A percentile compares a stretch with the other conserved stretches of the same genome.
phyloP scores from a whole-genome alignment of 1,284 basidiomycete genomes.

The Cronartium quercuum region DNA sequence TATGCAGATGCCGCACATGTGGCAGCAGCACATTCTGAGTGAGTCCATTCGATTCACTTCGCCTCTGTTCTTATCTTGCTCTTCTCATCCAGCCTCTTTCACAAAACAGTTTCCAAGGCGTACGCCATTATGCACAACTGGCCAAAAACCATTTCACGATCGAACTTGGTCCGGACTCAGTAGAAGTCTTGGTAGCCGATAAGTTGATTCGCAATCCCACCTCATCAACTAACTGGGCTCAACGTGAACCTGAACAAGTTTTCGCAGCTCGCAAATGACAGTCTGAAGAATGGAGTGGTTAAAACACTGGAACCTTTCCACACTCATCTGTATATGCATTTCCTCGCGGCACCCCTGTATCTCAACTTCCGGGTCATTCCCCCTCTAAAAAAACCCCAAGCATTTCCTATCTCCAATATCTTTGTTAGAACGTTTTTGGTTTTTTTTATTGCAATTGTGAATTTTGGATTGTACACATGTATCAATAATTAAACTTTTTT shows the following conservation, averaged over 20 bases:
- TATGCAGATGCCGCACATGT: slow-evolving; percentile 37
- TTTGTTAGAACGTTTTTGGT: too few species aligned
- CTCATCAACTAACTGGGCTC: slow-evolving; percentile 26
- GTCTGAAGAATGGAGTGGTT: too few species aligned
- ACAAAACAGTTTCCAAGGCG: slow-evolving; percentile 9
- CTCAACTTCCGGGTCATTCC: too few species aligned
- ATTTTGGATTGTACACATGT: too few species aligned
- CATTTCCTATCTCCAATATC: too few species aligned
- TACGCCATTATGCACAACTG: slow-evolving; percentile 11
- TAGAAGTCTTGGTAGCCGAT: slow-evolving; percentile 26
- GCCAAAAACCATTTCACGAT: slow-evolving; percentile 25
- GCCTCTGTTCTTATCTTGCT: not conserved
- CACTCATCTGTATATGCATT: too few species aligned
- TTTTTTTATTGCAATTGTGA: too few species aligned
- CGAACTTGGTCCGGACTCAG: slow-evolving; percentile 33
- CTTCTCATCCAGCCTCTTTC: not conserved
- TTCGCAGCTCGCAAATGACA: too few species aligned
- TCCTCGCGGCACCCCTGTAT: too few species aligned
- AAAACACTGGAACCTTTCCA: too few species aligned
- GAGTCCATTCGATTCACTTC: not conserved
- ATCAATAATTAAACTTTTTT: too few species aligned
- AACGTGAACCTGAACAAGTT: slow-evolving; percentile 33
- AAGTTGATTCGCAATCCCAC: slow-evolving; percentile 22
- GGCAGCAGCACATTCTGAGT: slow-evolving; percentile 30
- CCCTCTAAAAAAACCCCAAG: too few species aligned